These are phyloP conservation scores for Cordyceps fumosorosea DNA, from an alignment of 2,329 filamentous ascomycete species.

Conservation along the genomic window DNA sequence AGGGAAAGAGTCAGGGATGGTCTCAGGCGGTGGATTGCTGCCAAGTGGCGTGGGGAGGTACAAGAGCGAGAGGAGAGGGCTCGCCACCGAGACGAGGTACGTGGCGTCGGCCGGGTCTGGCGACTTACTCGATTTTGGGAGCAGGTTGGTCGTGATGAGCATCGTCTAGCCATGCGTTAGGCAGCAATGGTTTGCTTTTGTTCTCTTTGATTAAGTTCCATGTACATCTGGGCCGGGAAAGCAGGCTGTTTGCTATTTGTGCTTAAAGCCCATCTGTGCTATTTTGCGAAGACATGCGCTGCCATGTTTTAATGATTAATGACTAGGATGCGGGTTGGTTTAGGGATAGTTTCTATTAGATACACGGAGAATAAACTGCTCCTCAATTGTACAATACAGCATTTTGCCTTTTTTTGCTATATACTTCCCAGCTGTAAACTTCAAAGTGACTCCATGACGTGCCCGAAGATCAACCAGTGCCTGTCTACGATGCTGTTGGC, in stretches of 20 bases:
- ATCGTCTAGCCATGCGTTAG: constrained; percentile 11
- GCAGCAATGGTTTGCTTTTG: constrained; percentile 2
- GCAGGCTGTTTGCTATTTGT: not conserved
- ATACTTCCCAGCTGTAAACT: not conserved
- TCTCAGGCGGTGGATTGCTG: constrained; percentile 57
- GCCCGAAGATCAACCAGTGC: not conserved
- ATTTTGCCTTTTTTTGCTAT: not conserved
- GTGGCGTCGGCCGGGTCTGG: constrained; percentile 52
- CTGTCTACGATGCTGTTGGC: not conserved
- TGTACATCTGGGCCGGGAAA: not conserved
- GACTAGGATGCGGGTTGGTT: not conserved
- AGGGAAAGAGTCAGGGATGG: constrained; percentile 62
- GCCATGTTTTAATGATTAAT: not conserved
- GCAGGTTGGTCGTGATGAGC: constrained; percentile 41
- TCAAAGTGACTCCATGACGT: constrained; percentile 6
- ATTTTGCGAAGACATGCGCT: not conserved
- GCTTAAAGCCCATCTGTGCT: not conserved
- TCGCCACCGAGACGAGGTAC: constrained; percentile 41
- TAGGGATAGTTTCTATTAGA: not conserved
- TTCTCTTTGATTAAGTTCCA: not conserved
- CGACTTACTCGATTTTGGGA: constrained; percentile 62
- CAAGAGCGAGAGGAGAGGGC: constrained; percentile 42
- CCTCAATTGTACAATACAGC: constrained; percentile 6
- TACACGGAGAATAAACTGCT: not conserved
- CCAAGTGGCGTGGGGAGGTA: constrained; percentile 49